A percentile compares a stretch with the other conserved stretches of the same genome.
These are phyloP conservation scores for Verticillium nonalfalfae DNA, from an alignment of 2,329 filamentous ascomycete genomes.

Conservation along the genomic window DNA sequence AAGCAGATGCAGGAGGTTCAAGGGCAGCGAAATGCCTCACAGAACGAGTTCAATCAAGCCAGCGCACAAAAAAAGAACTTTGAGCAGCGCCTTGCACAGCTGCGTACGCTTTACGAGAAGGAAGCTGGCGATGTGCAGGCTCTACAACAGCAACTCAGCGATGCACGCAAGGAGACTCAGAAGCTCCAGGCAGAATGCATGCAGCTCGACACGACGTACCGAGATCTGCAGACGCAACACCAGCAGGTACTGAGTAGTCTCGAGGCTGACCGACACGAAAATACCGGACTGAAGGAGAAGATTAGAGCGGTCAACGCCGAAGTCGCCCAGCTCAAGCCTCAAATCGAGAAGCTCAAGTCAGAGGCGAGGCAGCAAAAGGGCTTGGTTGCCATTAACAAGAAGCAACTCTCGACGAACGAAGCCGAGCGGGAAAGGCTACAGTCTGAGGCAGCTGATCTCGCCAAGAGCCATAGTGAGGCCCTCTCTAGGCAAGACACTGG, in stretches of 20 bases:
- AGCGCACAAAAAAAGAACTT: constrained; percentile 88
- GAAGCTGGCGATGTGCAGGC: constrained; percentile 82
- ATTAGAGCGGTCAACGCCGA: constrained; percentile 80
- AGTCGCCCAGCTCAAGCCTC: constrained; percentile 76
- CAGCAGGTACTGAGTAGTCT: constrained; percentile 67
- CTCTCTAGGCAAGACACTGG: constrained; percentile 44
- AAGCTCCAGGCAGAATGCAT: constrained; percentile 81
- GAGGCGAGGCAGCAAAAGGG: constrained; percentile 95
- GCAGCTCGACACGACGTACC: constrained; percentile 71
- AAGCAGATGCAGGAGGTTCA: constrained; percentile 95
- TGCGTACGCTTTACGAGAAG: constrained; percentile 85
- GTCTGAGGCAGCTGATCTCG: constrained; percentile 65
- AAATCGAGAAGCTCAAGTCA: constrained; percentile 87
- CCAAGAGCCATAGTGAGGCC: constrained; percentile 56
- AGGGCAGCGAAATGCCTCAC: constrained; percentile 68
- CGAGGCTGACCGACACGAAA: constrained; percentile 85
- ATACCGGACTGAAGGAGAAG: constrained; percentile 75
- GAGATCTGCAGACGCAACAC: constrained; percentile 79
- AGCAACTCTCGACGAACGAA: constrained; percentile 87
- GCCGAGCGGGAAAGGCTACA: constrained; percentile 83
- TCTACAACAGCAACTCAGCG: constrained; percentile 74
- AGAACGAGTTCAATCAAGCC: constrained; percentile 76
- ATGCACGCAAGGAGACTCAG: constrained; percentile 72
- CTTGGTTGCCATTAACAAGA: constrained; percentile 96
- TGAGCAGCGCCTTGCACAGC: constrained; percentile 79